Conservation (phyloP, 805 yeast species). For the Ogataea salicorniae region DNA sequence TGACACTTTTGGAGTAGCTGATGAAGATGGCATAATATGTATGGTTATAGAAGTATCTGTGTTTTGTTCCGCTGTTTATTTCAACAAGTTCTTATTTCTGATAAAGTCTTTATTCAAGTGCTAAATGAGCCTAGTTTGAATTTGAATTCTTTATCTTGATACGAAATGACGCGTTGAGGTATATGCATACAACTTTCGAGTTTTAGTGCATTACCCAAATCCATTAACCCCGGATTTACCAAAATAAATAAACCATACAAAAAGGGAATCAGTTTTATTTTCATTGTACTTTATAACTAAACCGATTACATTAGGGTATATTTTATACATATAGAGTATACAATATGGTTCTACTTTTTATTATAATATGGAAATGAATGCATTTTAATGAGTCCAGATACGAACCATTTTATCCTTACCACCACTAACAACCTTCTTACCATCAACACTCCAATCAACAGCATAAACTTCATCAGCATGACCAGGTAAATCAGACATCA, state of each 20-base stretch:
- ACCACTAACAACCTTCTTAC: conserved; percentile 91
- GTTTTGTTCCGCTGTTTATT: neutral
- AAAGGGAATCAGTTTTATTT: too few relatives aligned
- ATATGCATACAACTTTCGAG: neutral
- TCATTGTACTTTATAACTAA: too few relatives aligned
- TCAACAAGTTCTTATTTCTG: too few relatives aligned
- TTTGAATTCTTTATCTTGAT: neutral
- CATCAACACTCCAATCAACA: conserved; percentile 97
- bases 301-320: neutral
- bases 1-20: conserved; percentile 39
- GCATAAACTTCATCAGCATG: conserved; percentile 95
- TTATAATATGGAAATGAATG: neutral
- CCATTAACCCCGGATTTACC: neutral
- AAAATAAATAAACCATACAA: too few relatives aligned
- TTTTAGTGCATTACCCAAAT: neutral
- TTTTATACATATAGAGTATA: neutral
- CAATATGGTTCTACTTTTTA: neutral
- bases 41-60: neutral
- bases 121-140: neutral
- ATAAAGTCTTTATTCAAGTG: too few relatives aligned
- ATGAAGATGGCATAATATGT: neutral
- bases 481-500: conserved; percentile 89
- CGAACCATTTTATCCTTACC: conserved; percentile 95
- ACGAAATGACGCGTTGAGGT: neutral
- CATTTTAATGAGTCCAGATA: conserved; percentile 73